Evolutionary conservation across 2,329 filamentous ascomycete species (phyloP), one percentile per base, ranked within the genome.

Genomic region (Hymenoscyphus salicellus): DNA sequence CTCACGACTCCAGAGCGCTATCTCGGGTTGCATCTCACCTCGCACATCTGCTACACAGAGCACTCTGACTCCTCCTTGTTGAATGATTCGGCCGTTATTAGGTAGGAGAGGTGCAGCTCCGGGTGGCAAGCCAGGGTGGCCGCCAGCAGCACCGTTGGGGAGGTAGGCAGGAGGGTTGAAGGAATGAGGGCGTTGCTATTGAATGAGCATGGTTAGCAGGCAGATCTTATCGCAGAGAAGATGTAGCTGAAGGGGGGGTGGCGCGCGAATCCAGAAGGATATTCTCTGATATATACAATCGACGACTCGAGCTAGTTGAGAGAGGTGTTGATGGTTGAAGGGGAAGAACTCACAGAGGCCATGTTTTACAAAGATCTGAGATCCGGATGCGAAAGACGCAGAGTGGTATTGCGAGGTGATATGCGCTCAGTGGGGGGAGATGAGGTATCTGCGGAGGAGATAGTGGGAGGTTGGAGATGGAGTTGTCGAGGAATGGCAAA

Each of bases 11-110:
- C 3, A 26, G 23, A 41, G 41, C 23, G 23, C 55, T 46, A 38
- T 10, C 20, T 32, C 32, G 33, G 52, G 66, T 52, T 63, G 56
- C 65, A 23, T 36, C 79, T 71, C 79, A 90, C 88, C 88, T 86
- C 88, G 83, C 74, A 90, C 88, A 78, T 90, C 88, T 68, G 88
- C 88, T 76, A 90, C 86, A 76, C 88, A 90, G 61, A 90, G 82
- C 61, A 90, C 83, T 78, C 88, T 82, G 67, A 88, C 84, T 49
- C 86, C 85, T 20, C 87, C 87, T 62, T 82, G 86, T 76, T 89
- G 86, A 73, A 89, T 81, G 69, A 89, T 77, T 69, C 87, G 85
- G 66, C 87, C 87, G 75, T 89, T 86, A 77, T 89, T 89, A 63
- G 87, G 87, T 65, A 89, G 80, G 63, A 89, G 84, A 69, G 87